Percentiles rank a stretch among this genome's conserved stretches.
Conservation (phyloP, 257 asterid species). For the Euphrasia confusa region DNA sequence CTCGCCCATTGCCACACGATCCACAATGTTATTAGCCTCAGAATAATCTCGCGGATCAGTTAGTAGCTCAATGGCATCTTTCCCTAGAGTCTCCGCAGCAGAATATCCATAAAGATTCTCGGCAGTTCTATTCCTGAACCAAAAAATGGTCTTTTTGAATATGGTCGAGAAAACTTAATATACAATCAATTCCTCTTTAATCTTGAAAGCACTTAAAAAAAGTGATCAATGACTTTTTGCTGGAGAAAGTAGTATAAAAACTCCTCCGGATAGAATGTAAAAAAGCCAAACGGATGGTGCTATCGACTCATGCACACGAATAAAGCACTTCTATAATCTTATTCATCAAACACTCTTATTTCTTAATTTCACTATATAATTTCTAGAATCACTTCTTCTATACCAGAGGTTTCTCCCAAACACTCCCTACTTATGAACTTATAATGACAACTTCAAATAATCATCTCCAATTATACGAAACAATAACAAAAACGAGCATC, state of each 20-base stretch:
- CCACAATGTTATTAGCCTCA: constrained; percentile 45
- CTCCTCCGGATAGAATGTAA: no score
- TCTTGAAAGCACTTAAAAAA: background rate
- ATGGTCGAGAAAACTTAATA: background rate
- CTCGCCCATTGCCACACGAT: constrained; percentile 56
- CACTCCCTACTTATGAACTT: no score
- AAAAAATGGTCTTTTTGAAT: background rate
- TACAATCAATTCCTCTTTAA: background rate
- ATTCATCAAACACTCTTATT: no score
- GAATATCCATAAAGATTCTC: constrained; percentile 69
- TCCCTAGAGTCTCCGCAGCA: constrained; percentile 67
- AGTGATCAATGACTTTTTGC: background rate
- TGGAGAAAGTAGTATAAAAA: background rate
- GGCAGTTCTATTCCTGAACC: constrained; percentile 75
- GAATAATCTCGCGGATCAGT: constrained; percentile 39
- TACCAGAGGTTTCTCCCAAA: no score
- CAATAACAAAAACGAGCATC: constrained; percentile 8
- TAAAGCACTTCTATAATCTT: no score
- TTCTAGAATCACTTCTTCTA: no score
- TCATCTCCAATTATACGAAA: background rate
- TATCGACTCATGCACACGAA: no score
- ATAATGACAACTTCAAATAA: no score
- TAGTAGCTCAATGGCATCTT: constrained; percentile 48
- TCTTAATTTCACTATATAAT: no score
- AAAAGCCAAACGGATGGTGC: no score